Conservation (phyloP, 306 rosid genomes). For the Rosa persica region DNA sequence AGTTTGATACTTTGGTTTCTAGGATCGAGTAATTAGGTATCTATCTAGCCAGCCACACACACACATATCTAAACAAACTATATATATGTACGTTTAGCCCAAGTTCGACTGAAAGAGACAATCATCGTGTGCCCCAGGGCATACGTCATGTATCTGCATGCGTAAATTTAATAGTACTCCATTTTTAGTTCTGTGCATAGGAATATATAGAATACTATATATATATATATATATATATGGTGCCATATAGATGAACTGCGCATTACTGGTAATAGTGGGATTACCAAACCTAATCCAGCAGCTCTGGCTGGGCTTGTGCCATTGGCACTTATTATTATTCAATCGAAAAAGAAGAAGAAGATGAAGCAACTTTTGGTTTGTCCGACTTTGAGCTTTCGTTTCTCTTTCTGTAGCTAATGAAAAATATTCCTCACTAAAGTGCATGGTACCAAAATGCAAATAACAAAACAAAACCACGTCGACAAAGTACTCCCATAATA, state of each 20-base stretch:
- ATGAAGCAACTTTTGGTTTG: slow-evolving; percentile 3
- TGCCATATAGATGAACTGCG: background rate
- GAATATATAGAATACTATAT: background rate
- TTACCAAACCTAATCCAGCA: background rate
- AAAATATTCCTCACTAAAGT: background rate
- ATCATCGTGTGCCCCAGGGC: background rate
- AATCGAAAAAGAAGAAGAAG: background rate
- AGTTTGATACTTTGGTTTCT: background rate
- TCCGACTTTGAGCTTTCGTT: slow-evolving; percentile 8
- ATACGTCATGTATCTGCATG: background rate
- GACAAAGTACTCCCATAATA: background rate
- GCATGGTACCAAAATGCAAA: background rate
- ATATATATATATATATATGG: too few species aligned
- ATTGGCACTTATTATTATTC: background rate
- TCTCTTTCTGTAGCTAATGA: background rate
- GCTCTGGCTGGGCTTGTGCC: background rate
- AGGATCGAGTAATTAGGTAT: background rate
- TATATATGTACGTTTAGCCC: background rate
- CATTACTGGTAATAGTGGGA: background rate
- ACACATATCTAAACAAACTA: too few species aligned
- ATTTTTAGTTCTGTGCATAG: background rate
- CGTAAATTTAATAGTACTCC: background rate
- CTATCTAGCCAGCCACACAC: background rate
- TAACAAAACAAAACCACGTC: slow-evolving; percentile 1
- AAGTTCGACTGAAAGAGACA: background rate